A percentile compares a stretch with the other conserved stretches of the same genome.
These are phyloP conservation scores for Pestalotiopsis sp. DNA, from an alignment of 2,329 filamentous ascomycete genomes.

Conservation along the genomic window DNA sequence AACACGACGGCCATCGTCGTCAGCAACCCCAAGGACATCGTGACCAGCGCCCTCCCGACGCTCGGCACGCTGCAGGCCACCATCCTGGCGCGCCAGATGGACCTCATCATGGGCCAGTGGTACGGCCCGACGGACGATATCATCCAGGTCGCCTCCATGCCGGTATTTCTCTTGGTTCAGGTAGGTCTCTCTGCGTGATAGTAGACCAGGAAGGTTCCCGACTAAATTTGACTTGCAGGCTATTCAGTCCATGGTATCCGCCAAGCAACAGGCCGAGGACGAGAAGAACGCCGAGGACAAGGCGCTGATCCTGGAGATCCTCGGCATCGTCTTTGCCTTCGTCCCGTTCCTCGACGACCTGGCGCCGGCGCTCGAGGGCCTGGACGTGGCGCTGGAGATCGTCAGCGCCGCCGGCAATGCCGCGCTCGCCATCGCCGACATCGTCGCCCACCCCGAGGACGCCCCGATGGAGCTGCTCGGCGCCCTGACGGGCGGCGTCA, in stretches of 20 bases:
- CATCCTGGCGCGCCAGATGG: not conserved
- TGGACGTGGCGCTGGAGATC: not conserved
- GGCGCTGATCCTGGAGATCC: not conserved
- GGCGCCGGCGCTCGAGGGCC: not conserved
- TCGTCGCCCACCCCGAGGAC: no score
- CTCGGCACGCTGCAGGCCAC: not conserved
- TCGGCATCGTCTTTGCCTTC: not conserved
- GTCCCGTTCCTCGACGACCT: slow-evolving; percentile 1
- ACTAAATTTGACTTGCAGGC: not conserved
- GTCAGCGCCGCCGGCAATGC: no score
- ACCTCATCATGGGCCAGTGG: slow-evolving; percentile 1
- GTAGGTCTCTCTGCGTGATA: not conserved
- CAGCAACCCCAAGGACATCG: slow-evolving; percentile 2
- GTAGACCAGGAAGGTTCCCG: not conserved
- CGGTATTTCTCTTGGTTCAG: not conserved
- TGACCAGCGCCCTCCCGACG: not conserved
- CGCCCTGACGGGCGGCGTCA: no score
- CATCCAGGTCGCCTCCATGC: not conserved
- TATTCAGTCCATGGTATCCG: not conserved
- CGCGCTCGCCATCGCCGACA: no score
- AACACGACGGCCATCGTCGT: not conserved
- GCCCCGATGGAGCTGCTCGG: no score
- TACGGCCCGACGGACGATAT: not conserved
- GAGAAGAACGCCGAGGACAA: not conserved
- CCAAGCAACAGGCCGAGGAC: not conserved